phyloP scores from a whole-genome alignment of 768 basidiomycete genomes.

The Boletus insuetus region DNA sequence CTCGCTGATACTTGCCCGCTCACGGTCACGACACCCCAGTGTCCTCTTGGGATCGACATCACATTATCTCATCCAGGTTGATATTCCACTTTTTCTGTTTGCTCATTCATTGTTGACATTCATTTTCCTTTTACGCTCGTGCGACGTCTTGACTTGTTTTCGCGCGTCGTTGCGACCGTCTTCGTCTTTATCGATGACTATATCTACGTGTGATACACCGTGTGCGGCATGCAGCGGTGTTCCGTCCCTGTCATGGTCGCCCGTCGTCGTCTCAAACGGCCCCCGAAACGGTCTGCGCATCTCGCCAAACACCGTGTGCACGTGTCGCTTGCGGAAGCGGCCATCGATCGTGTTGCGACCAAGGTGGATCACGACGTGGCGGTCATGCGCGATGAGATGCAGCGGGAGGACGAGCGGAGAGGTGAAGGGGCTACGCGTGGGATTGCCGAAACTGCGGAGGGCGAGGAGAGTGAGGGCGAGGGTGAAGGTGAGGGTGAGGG shows the following conservation, averaged over 20 bases:
- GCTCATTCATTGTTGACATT: not conserved
- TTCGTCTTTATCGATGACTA: not conserved
- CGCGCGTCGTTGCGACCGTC: not conserved
- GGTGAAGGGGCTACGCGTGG: slow-evolving; percentile 13
- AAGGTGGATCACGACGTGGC: slow-evolving; percentile 87
- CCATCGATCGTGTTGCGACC: slow-evolving; percentile 81
- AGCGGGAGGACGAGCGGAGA: slow-evolving; percentile 55
- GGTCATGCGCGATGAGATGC: slow-evolving; percentile 74
- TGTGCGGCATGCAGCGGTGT: slow-evolving; percentile 57
- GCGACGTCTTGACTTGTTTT: not conserved
- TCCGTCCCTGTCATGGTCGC: slow-evolving; percentile 98
- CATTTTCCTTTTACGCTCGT: not conserved
- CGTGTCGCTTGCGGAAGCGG: slow-evolving; percentile 80
- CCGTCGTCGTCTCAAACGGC: slow-evolving; percentile 84
- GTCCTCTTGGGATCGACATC: slow-evolving; percentile 94
- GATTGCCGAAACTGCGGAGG: slow-evolving; percentile 25
- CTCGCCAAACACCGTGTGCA: slow-evolving; percentile 78
- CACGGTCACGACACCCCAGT: slow-evolving; percentile 36
- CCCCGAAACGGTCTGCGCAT: slow-evolving; percentile 77
- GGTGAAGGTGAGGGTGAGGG: slow-evolving; percentile 23
- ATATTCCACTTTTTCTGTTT: slow-evolving; percentile 11
- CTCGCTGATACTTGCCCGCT: not conserved
- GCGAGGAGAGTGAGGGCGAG: slow-evolving; percentile 26
- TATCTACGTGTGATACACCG: not conserved
- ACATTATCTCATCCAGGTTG: slow-evolving; percentile 85